phyloP scores from a whole-genome alignment of 768 basidiomycete species.

The Kwoniella bestiolae region DNA sequence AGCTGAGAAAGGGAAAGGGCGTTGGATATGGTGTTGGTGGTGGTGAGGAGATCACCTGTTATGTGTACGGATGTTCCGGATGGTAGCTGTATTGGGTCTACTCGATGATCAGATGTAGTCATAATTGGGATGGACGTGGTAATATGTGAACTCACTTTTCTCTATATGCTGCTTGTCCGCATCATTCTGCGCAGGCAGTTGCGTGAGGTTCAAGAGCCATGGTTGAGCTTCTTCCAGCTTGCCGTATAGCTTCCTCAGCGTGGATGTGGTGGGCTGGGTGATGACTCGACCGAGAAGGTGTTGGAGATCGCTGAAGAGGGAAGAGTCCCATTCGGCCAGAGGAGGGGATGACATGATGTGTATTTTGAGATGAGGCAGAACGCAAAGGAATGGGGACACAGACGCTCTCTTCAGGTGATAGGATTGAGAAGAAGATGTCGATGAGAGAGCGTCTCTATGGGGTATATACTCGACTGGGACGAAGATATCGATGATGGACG shows the following conservation, averaged over 20 bases:
- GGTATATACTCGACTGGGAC: background rate
- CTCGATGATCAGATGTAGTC: background rate
- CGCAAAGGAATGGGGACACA: background rate
- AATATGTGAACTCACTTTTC: slow-evolving; percentile 42
- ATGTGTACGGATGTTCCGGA: slow-evolving; percentile 35
- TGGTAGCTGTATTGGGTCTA: slow-evolving; percentile 35
- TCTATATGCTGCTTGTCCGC: slow-evolving; percentile 42
- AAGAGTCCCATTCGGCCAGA: slow-evolving; percentile 40
- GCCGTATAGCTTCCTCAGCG: slow-evolving; percentile 31
- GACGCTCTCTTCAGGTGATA: background rate
- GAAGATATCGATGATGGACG: too few species aligned
- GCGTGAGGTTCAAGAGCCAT: slow-evolving; percentile 39
- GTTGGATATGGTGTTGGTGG: slow-evolving; percentile 38
- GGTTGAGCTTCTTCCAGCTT: slow-evolving; percentile 46
- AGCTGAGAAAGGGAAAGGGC: slow-evolving; percentile 40
- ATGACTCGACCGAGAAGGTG: slow-evolving; percentile 38
- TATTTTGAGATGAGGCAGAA: background rate
- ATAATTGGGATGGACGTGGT: background rate
- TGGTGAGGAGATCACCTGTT: slow-evolving; percentile 34
- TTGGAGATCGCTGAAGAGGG: slow-evolving; percentile 47
- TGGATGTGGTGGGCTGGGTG: slow-evolving; percentile 42
- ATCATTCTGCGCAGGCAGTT: slow-evolving; percentile 38
- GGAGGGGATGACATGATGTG: slow-evolving; percentile 18
- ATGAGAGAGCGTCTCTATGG: slow-evolving; percentile 12
- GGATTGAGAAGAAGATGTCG: background rate